Evolutionary conservation across 805 yeast genomes (phyloP), one percentile per base, ranked within the genome.

Genomic region (Suhomyces prunicola): DNA sequence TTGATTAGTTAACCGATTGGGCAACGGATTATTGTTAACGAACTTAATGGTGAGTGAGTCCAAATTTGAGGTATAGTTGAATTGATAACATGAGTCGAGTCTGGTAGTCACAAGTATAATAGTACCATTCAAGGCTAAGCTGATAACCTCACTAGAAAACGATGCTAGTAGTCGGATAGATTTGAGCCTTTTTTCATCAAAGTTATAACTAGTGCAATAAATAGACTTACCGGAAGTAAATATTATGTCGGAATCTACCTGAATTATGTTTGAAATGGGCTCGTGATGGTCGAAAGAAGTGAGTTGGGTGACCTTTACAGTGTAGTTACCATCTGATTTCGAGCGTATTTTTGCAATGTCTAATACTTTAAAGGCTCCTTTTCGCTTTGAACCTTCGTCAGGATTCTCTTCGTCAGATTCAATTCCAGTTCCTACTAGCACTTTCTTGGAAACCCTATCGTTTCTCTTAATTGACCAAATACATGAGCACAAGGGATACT

Each of bases 261-360:
- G 79, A 35, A 58, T 63, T 33, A 75, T 68, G 44, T 68, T 61
- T 7, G 67, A 59, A n/a, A 75, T 62, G 0, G 78, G 77, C 26
- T 57, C 65, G 1, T 58, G 58, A 47, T 68, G 68, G 1, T 64
- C 63, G 50, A 74, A 71, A 0, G 72, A 62, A 12, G 67, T 64
- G 15, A 74, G 60, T 50, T 72, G 76, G 6, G 64, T 55, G 5
- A 70, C 67, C 19, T 56, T 58, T 17, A 71, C 54, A 5, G 50
- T 27, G 6, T 56, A 49, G 8, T 56, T 45, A 13, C 54, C 50
- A 6, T 61, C 60, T 8, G 44, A 8, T 4, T 61, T 61, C 3
- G 54, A 22, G 27, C 53, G 55, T 2, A 51, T 17, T 49, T 65
- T 68, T 6, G 56, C 39, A 6, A 74, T 53, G 51, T 75, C 78